phyloP scores from a whole-genome alignment of 345 rosid genomes.

The Atalantia buxifolia region DNA sequence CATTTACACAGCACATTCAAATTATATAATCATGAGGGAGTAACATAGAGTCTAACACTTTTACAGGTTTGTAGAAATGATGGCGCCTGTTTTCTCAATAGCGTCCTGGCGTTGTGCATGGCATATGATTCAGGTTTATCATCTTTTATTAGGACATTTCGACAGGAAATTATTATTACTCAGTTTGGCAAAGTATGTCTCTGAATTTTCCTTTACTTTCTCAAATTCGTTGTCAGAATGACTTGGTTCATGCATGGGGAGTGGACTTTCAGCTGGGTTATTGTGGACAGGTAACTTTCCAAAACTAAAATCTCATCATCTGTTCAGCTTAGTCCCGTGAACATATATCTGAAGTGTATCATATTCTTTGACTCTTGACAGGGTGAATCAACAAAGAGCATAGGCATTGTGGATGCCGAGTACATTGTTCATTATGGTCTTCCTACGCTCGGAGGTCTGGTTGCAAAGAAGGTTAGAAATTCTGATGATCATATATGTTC shows the following conservation, averaged over 20 bases:
- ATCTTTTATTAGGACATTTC: background rate
- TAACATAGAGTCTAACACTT: constrained; percentile 2
- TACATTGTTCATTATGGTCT: constrained; percentile 58
- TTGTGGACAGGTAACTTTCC: constrained; percentile 63
- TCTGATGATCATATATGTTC: background rate
- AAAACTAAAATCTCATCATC: background rate
- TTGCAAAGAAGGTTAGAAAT: constrained; percentile 19
- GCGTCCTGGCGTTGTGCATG: constrained; percentile 80
- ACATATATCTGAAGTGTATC: background rate
- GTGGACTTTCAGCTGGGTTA: constrained; percentile 74
- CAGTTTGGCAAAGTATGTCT: background rate
- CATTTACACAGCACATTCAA: background rate
- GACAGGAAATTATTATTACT: background rate
- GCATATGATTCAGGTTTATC: constrained; percentile 76
- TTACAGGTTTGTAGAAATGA: constrained; percentile 78
- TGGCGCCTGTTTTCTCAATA: constrained; percentile 91
- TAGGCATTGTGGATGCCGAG: constrained; percentile 80
- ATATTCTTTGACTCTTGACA: constrained; percentile 35
- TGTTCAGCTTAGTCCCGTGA: background rate
- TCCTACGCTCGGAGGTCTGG: constrained; percentile 65
- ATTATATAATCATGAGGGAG: background rate
- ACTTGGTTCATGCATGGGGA: constrained; percentile 78
- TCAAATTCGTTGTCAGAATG: constrained; percentile 43
- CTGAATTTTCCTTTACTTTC: background rate
- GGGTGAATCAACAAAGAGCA: constrained; percentile 66